Evolutionary conservation across 495 filamentous ascomycete genomes (phyloP), one percentile per base, ranked within the genome.

Genomic region (Aspergillus steynii): DNA sequence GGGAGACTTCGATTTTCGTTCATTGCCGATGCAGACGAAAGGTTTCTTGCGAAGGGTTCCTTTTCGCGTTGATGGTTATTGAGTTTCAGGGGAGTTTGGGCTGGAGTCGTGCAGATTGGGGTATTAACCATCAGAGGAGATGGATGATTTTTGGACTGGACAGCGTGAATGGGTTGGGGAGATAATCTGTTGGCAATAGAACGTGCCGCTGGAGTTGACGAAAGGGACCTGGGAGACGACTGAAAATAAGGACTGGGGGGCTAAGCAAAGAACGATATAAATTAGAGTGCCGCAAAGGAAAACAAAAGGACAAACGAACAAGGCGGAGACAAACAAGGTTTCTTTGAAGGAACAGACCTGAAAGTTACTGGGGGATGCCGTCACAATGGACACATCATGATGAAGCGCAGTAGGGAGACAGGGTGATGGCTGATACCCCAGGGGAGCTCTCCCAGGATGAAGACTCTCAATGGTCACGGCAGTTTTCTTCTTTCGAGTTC

Each of bases 401-500:
- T 49, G 34, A 20, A 26, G 14, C 8, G 45, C 12, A 31, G 34
- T 25, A 58, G 29, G 14, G 29, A 37, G n/a, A 45, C n/a, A 55
- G 25, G 46, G 42, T 8, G 26, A 29, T 25, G 50, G 20, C 26
- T 20, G 56, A 34, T 37, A 49, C 4, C 61, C 64, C 26, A 58
- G 20, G 10, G 64, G 64, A 50, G 53, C 61, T 61, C 64, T 27
- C 25, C 58, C 58, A 29, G 64, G 61, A 25, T 45, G 34, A 9
- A 60, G 42, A 15, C 58, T 60, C 27, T 60, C 53, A 58, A 61
- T 56, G 12, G 58, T 64, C 31, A 56, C 55, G n/a, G 50, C 10
- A 46, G 37, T 20, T 46, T 63, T 66, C 46, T 58, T 67, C 37
- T 55, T 67, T 28, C 62, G 67, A 55, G 26, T 46, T 54, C 53